Percentiles rank a stretch among this genome's conserved stretches.
Evolutionary conservation across 164 flowering plant genomes (phyloP).

Genomic region (Akebia trifoliata): DNA sequence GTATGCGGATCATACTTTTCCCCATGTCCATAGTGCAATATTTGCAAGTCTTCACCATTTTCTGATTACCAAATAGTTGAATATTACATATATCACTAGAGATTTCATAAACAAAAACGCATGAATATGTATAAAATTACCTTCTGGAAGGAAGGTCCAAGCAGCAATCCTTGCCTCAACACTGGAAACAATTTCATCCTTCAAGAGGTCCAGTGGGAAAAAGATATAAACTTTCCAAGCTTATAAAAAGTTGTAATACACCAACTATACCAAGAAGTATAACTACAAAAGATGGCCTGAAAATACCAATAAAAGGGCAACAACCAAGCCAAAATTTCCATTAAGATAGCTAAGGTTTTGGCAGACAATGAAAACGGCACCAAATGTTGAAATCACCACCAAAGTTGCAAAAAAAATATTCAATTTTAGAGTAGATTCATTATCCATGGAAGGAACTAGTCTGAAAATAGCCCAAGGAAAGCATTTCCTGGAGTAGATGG

Average conservation of each 20-base stretch:
- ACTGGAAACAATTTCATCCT: constrained; percentile 55
- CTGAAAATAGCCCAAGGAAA: too few species aligned
- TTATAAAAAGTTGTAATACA: not conserved
- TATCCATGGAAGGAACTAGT: too few species aligned
- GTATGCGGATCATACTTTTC: constrained; percentile 91
- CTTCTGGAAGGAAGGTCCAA: constrained; percentile 75
- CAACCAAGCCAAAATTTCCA: too few species aligned
- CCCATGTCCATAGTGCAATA: constrained; percentile 89
- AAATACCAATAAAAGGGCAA: not conserved
- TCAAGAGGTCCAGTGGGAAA: constrained; percentile 9
- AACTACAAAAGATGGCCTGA: too few species aligned
- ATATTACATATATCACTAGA: not conserved
- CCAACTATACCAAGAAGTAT: not conserved
- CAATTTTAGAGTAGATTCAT: too few species aligned
- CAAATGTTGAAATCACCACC: too few species aligned
- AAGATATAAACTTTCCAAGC: not conserved
- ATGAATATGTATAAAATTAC: constrained; percentile 32
- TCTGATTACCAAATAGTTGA: constrained; percentile 43
- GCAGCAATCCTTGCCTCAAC: constrained; percentile 76
- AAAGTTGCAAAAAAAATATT: too few species aligned
- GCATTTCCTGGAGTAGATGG: too few species aligned
- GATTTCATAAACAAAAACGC: not conserved
- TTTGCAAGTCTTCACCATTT: constrained; percentile 89
- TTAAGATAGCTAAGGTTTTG: too few species aligned
- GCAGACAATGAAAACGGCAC: too few species aligned